Conservation (phyloP, 495 filamentous ascomycete species). For the Recurvomyces mirabilis region DNA sequence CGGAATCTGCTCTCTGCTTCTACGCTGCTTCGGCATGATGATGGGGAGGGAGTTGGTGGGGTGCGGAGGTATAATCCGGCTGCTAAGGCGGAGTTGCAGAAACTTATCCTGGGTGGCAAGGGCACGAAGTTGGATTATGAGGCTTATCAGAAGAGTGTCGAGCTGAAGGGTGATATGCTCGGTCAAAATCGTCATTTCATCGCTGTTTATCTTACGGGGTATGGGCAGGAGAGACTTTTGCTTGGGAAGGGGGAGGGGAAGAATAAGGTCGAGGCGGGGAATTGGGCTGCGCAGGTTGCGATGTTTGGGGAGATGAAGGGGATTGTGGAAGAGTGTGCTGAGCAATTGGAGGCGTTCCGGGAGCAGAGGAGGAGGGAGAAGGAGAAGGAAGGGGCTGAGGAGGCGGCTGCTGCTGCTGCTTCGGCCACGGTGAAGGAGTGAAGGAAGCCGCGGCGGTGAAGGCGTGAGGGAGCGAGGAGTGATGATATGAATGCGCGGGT, state of each 20-base stretch:
- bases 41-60: slow-evolving; percentile 18
- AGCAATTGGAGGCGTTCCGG: slow-evolving; percentile 10
- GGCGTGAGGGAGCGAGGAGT: too few species aligned
- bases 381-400: slow-evolving; percentile 10
- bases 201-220: slow-evolving; percentile 62
- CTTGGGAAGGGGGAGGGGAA: slow-evolving; percentile 57
- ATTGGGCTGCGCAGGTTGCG: slow-evolving; percentile 56
- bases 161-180: slow-evolving; percentile 39
- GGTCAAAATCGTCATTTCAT: slow-evolving; percentile 53
- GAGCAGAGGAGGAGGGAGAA: slow-evolving; percentile 18
- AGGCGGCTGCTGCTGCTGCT: background rate
- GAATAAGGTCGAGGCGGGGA: slow-evolving; percentile 63
- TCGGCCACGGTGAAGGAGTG: background rate
- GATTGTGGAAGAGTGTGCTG: slow-evolving; percentile 20
- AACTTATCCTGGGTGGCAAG: slow-evolving; percentile 41
- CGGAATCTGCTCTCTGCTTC: slow-evolving; percentile 6
- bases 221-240: slow-evolving; percentile 52
- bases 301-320: slow-evolving; percentile 34
- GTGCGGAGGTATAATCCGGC: slow-evolving; percentile 26
- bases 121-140: slow-evolving; percentile 56
- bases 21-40: background rate
- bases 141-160: slow-evolving; percentile 40
- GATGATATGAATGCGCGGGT: too few species aligned
- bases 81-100: slow-evolving; percentile 45
- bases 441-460: background rate